Evolutionary conservation across 2,329 filamentous ascomycete species (phyloP), one percentile per base, ranked within the genome.

Genomic region (Rhinocladiella mackenziei): DNA sequence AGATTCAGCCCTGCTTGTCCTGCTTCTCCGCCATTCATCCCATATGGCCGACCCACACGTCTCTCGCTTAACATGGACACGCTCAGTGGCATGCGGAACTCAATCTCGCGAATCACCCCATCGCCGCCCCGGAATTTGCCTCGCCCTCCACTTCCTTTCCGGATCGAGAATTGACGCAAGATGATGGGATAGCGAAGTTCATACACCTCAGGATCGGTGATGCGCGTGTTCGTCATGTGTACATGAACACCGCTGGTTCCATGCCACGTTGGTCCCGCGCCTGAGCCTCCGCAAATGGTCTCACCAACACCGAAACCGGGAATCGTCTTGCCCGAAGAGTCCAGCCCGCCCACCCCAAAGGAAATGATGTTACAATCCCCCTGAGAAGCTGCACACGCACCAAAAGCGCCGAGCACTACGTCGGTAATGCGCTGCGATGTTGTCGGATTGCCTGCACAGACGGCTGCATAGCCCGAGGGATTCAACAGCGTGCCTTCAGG

Each of bases 161-260:
- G 67, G 7, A 91, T 66, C 11, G 74, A 73, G 61, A 89, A 91
- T 54, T 84, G 76, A 5, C 81, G 72, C 26, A 92, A 66, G 2
- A 91, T 64, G 1, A 89, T 84, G 0, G 85, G 85, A 57, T 89
- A 89, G 8, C 85, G 70, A 14, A 82, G 72, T 66, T 91, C 86
- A 53, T 89, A 86, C 4, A 88, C 76, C 60, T 91, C 86, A 0
- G 81, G 74, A 60, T 91, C 86, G 0, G 86, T 89, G 60, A 89
- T 89, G n/a, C 85, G 76, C 2, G 85, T 91, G 63, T 91, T 92
- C 5, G 86, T 91, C 83, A 89, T 89, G 65, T 91, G 84, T 2
- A 78, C 83, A 61, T 91, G 84, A n/a, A 89, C 84, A 10, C 83
- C 85, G 37, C 72, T 79, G 5, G 83, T 81, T 23, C 85, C 86